phyloP scores from a whole-genome alignment of 2,329 filamentous ascomycete species.

The Didymella segeticola region DNA sequence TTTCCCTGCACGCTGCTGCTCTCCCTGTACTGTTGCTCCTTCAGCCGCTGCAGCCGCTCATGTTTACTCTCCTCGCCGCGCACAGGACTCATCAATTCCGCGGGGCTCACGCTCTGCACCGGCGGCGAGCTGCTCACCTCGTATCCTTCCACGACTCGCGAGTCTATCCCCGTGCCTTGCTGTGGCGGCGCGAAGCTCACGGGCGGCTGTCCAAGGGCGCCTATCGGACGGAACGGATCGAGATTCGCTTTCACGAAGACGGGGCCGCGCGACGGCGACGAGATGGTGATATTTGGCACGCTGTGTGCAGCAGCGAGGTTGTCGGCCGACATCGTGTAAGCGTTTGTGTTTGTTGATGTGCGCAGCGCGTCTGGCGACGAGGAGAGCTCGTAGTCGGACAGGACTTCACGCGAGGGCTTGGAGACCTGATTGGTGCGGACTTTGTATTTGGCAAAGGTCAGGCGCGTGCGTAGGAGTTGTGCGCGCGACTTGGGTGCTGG shows the following conservation, averaged over 20 bases:
- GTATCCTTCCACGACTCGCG: conserved; percentile 43
- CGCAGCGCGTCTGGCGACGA: conserved; percentile 25
- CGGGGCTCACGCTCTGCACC: conserved; percentile 11
- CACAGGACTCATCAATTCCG: conserved; percentile 1
- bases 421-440: conserved; percentile 74
- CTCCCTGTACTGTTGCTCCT: conserved; percentile 37
- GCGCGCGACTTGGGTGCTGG: conserved; percentile 59
- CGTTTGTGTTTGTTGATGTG: conserved; percentile 16
- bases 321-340: conserved; percentile 20
- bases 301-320: not conserved
- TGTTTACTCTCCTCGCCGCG: conserved; percentile 25
- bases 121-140: conserved; percentile 41
- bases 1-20: conserved; percentile 49
- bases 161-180: conserved; percentile 43
- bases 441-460: conserved; percentile 77
- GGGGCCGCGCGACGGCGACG: conserved; percentile 33
- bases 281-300: conserved; percentile 41
- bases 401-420: conserved; percentile 67
- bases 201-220: conserved; percentile 47
- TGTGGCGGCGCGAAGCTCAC: conserved; percentile 42
- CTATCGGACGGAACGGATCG: conserved; percentile 39
- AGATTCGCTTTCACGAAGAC: conserved; percentile 41
- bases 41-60: conserved; percentile 34
- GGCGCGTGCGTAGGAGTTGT: conserved; percentile 70
- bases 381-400: conserved; percentile 38